Conservation (phyloP, 768 basidiomycete species). For the Xerocomellus chrysenteron region DNA sequence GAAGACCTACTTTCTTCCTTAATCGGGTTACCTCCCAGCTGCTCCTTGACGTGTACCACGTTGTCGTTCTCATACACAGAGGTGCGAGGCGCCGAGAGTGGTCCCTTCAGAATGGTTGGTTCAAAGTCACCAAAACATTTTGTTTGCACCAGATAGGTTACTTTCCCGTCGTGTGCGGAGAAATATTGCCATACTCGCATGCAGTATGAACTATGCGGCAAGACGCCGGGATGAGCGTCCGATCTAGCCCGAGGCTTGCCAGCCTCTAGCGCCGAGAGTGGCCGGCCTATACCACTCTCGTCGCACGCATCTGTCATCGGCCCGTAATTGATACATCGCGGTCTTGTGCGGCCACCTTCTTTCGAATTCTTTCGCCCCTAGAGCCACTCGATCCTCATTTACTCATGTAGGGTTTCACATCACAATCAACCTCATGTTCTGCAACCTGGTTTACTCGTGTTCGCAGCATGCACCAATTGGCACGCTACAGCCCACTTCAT, state of each 20-base stretch:
- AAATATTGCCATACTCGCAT: neutral
- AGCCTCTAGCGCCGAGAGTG: neutral
- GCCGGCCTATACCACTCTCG: neutral
- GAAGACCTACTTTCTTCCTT: slow-evolving; percentile 3
- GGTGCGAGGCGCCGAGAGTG: neutral
- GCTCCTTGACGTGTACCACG: slow-evolving; percentile 28
- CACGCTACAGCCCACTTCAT: slow-evolving; percentile 30
- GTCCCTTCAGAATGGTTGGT: neutral
- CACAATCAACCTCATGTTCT: slow-evolving; percentile 37
- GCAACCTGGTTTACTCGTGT: slow-evolving; percentile 39
- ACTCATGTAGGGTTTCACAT: slow-evolving; percentile 33
- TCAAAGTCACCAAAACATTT: slow-evolving; percentile 6
- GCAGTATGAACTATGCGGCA: slow-evolving; percentile 5
- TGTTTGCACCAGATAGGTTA: slow-evolving; percentile 8
- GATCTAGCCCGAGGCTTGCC: neutral
- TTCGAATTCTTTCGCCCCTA: slow-evolving; percentile 29
- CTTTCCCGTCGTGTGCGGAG: slow-evolving; percentile 6
- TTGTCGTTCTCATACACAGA: slow-evolving; percentile 6
- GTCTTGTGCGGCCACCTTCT: slow-evolving; percentile 23
- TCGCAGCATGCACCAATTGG: slow-evolving; percentile 31
- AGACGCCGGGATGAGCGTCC: slow-evolving; percentile 18
- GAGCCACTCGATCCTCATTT: slow-evolving; percentile 39
- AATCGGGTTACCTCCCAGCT: neutral
- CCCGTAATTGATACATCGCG: slow-evolving; percentile 17
- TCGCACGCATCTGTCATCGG: slow-evolving; percentile 1